Conservation (phyloP, 1,139 yeast genomes). For the Pneumocystis murina region DNA sequence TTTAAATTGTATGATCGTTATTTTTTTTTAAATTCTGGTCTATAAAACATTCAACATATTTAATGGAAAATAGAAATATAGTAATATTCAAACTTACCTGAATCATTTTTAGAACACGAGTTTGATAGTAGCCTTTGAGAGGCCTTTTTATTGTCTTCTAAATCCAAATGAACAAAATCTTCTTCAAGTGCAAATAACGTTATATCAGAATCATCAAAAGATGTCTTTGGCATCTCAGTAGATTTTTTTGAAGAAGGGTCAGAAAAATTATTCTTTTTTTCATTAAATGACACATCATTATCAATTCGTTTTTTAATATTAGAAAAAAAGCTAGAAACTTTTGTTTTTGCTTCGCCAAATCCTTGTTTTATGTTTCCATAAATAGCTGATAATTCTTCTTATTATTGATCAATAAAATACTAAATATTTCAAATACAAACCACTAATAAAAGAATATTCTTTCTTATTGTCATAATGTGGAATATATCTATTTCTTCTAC, state of each 20-base stretch:
- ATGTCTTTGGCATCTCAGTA: neutral
- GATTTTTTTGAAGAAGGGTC: neutral
- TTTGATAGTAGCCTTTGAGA: neutral
- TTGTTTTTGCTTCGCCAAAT: conserved; percentile 66
- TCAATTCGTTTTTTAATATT: conserved; percentile 33
- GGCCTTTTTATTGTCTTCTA: neutral
- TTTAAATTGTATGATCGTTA: neutral
- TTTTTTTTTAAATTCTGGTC: neutral
- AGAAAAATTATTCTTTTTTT: neutral
- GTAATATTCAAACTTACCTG: neutral
- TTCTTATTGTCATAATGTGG: neutral
- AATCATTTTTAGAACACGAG: neutral
- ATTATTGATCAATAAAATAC: neutral
- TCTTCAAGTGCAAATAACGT: neutral
- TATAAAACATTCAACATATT: neutral
- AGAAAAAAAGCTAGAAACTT: conserved; percentile 70
- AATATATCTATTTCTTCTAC: neutral
- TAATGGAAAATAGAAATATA: neutral
- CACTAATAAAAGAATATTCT: neutral
- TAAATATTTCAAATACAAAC: neutral
- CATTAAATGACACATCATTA: neutral
- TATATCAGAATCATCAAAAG: neutral
- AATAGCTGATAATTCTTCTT: conserved; percentile 47
- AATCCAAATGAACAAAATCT: neutral
- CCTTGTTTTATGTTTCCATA: conserved; percentile 61